Conservation (phyloP, 2,329 filamentous ascomycete species). For the Plenodomus biglobosus region DNA sequence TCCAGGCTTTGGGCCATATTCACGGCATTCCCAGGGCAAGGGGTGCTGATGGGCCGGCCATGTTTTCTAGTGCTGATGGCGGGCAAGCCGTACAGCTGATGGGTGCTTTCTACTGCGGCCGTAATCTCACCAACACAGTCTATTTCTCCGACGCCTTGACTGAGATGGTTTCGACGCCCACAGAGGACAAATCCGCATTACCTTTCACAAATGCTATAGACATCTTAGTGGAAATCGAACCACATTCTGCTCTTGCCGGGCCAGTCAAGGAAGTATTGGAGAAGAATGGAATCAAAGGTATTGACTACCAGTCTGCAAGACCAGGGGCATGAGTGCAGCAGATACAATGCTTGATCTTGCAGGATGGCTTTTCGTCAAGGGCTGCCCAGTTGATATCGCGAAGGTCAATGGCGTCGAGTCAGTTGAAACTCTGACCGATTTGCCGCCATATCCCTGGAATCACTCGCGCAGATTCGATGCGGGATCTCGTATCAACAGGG, state of each 20-base stretch:
- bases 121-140: slow-evolving; percentile 14
- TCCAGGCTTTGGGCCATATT: neutral
- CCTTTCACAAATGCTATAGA: too few relatives aligned
- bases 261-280: slow-evolving; percentile 16
- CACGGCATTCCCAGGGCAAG: neutral
- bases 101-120: slow-evolving; percentile 16
- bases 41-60: neutral
- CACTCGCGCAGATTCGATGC: slow-evolving; percentile 16
- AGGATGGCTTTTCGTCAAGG: slow-evolving; percentile 8
- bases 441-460: slow-evolving; percentile 22
- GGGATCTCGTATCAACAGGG: too few relatives aligned
- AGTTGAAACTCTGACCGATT: slow-evolving; percentile 1
- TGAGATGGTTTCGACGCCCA: neutral
- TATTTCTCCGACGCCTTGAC: slow-evolving; percentile 7
- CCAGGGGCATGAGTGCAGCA: neutral
- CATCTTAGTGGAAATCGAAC: slow-evolving; percentile 22
- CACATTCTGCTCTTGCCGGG: slow-evolving; percentile 15
- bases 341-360: slow-evolving; percentile 3
- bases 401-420: too few relatives aligned
- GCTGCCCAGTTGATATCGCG: slow-evolving; percentile 8
- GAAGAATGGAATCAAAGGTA: too few relatives aligned
- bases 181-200: slow-evolving; percentile 1
- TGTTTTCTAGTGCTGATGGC: slow-evolving; percentile 16
- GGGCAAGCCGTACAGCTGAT: slow-evolving; percentile 1
- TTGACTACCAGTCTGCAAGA: too few relatives aligned